phyloP scores from a whole-genome alignment of 202 grass and related monocot species.

The Schoenoplectus tabernaemontani region DNA sequence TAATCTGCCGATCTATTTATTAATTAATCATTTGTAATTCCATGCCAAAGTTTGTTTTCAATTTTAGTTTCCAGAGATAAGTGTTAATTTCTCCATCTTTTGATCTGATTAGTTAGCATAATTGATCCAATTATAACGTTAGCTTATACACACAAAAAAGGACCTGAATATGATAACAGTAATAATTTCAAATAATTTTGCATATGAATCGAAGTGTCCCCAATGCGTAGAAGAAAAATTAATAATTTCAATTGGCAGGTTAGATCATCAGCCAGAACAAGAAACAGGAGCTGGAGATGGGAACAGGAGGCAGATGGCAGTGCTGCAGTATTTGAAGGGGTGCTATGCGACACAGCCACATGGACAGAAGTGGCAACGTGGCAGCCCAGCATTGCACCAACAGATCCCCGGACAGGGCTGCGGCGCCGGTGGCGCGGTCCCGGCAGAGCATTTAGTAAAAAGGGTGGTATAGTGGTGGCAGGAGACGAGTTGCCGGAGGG shows the following conservation, averaged over 20 bases:
- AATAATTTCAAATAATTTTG: not conserved
- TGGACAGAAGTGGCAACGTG: conserved; percentile 58
- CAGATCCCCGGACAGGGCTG: conserved; percentile 56
- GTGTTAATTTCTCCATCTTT: not conserved
- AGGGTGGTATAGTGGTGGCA: conserved; percentile 58
- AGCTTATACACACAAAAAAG: not conserved
- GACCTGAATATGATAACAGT: not conserved
- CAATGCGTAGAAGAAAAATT: not conserved
- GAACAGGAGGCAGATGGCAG: conserved; percentile 79
- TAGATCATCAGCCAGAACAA: conserved; percentile 32
- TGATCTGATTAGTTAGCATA: not conserved
- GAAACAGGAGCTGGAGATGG: conserved; percentile 66
- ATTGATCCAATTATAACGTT: not conserved
- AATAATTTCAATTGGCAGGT: conserved; percentile 14
- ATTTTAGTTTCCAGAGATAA: not conserved
- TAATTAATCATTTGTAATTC: not conserved
- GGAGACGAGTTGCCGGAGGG: conserved; percentile 61
- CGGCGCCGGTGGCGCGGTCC: conserved; percentile 38
- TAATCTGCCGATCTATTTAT: not conserved
- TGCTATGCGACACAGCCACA: conserved; percentile 50
- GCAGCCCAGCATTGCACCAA: not conserved
- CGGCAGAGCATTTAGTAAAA: conserved; percentile 65
- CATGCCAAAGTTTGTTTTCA: not conserved
- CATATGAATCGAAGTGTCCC: no score
- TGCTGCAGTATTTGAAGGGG: conserved; percentile 62